Evolutionary conservation across 2,329 filamentous ascomycete species (phyloP).

Genomic region (Talaromyces sp.): DNA sequence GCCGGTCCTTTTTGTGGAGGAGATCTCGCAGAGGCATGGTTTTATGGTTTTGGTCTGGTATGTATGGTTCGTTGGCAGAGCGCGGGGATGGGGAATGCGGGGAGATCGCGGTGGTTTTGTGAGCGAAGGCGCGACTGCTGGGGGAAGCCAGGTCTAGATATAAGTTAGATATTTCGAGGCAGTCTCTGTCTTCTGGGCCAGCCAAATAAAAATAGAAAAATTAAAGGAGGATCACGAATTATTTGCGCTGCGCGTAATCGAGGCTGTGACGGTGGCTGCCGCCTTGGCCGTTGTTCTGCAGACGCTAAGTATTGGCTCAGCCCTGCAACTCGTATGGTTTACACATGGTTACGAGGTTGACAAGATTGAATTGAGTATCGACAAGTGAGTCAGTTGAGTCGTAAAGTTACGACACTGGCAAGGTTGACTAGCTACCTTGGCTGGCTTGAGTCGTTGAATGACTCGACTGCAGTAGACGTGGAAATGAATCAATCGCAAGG

Average conservation of each 20-base stretch:
- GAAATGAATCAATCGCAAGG: background rate
- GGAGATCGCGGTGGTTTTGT: background rate
- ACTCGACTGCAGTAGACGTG: background rate
- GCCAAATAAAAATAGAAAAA: background rate
- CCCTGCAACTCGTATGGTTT: background rate
- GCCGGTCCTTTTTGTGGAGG: slow-evolving; percentile 51
- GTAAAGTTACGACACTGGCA: background rate
- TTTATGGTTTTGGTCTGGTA: background rate
- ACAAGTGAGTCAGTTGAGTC: background rate
- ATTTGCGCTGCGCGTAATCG: background rate
- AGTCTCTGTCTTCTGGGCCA: background rate
- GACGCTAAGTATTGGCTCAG: background rate
- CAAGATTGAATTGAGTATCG: background rate
- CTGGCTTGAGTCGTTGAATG: background rate
- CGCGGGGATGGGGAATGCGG: background rate
- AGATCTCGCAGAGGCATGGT: slow-evolving; percentile 57
- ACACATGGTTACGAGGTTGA: background rate
- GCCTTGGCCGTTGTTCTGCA: background rate
- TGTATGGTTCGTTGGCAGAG: background rate
- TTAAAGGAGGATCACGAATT: background rate
- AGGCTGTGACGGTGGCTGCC: background rate
- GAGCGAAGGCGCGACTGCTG: background rate
- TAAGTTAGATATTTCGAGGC: background rate
- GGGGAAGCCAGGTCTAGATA: background rate
- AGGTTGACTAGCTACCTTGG: background rate